Evolutionary conservation across 2,329 filamentous ascomycete genomes (phyloP).

Genomic region (Phyllosticta capitalensis): DNA sequence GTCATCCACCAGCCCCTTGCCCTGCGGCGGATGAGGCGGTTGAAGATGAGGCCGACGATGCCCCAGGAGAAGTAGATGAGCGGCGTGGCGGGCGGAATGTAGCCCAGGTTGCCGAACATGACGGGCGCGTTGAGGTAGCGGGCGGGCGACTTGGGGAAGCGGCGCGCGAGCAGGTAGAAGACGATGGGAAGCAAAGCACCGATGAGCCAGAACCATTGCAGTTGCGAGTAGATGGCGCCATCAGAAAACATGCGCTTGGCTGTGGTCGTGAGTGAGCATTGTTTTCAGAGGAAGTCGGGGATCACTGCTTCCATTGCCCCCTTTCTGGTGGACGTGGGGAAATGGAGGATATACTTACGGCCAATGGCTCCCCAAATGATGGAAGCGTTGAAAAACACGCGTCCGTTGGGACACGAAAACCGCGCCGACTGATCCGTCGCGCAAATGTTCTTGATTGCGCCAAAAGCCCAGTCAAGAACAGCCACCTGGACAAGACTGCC

Average conservation of each 20-base stretch:
- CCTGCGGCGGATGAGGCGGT: slow-evolving; percentile 17
- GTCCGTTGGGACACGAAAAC: slow-evolving; percentile 55
- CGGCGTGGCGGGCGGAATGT: slow-evolving; percentile 43
- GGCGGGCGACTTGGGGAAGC: slow-evolving; percentile 42
- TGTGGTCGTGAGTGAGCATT: background rate
- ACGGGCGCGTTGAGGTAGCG: slow-evolving; percentile 52
- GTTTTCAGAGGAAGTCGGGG: no score
- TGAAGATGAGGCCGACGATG: slow-evolving; percentile 19
- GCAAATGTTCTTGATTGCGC: slow-evolving; percentile 37
- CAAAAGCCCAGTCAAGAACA: slow-evolving; percentile 16
- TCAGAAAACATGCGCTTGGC: slow-evolving; percentile 49
- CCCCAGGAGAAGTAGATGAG: slow-evolving; percentile 20
- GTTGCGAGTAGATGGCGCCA: slow-evolving; percentile 50
- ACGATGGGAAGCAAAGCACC: slow-evolving; percentile 46
- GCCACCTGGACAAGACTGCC: slow-evolving; percentile 27
- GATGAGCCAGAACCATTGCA: slow-evolving; percentile 51
- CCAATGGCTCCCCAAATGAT: slow-evolving; percentile 61
- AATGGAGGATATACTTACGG: slow-evolving; percentile 17
- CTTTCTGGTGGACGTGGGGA: no score
- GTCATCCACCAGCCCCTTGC: slow-evolving; percentile 19
- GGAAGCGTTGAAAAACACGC: slow-evolving; percentile 56
- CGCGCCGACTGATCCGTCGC: slow-evolving; percentile 26
- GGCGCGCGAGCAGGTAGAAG: slow-evolving; percentile 42
- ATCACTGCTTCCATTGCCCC: no score
- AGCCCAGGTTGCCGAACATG: slow-evolving; percentile 51